phyloP scores from a whole-genome alignment of 345 rosid genomes.

The Pistacia vera region DNA sequence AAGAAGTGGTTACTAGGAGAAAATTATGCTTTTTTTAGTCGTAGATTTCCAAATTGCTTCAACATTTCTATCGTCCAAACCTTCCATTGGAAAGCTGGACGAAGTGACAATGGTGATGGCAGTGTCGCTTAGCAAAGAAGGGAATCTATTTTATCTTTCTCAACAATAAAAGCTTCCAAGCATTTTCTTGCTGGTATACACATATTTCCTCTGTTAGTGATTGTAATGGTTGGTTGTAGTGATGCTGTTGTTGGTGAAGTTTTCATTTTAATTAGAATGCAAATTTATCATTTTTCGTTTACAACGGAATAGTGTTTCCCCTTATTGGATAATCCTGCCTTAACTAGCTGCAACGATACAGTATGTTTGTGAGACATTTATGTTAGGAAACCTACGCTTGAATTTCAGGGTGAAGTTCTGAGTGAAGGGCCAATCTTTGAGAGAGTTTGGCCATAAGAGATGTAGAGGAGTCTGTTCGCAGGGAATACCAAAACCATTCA shows the following conservation, averaged over 20 bases:
- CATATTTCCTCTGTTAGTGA: not conserved
- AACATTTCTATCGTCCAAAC: constrained; percentile 58
- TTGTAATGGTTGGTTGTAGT: not conserved
- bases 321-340: not conserved
- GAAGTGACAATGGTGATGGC: constrained; percentile 74
- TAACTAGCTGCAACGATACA: not conserved
- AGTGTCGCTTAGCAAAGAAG: constrained; percentile 64
- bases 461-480: constrained; percentile 90
- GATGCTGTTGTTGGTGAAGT: not conserved
- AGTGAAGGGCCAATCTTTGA: constrained; percentile 55
- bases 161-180: not conserved
- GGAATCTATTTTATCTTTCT: constrained; percentile 33
- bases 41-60: constrained; percentile 68
- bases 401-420: constrained; percentile 67
- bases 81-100: constrained; percentile 77
- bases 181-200: constrained; percentile 7
- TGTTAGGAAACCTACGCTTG: constrained; percentile 18
- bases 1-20: constrained; percentile 57
- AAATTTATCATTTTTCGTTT: not conserved
- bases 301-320: not conserved
- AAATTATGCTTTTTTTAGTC: constrained; percentile 71
- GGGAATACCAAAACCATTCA: constrained; percentile 68
- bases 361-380: not conserved
- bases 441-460: constrained; percentile 84
- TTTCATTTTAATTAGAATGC: not conserved